Percentiles rank a stretch among this genome's conserved stretches.
phyloP scores from a whole-genome alignment of 1,139 yeast genomes.

The Insectozyma bohioensis region DNA sequence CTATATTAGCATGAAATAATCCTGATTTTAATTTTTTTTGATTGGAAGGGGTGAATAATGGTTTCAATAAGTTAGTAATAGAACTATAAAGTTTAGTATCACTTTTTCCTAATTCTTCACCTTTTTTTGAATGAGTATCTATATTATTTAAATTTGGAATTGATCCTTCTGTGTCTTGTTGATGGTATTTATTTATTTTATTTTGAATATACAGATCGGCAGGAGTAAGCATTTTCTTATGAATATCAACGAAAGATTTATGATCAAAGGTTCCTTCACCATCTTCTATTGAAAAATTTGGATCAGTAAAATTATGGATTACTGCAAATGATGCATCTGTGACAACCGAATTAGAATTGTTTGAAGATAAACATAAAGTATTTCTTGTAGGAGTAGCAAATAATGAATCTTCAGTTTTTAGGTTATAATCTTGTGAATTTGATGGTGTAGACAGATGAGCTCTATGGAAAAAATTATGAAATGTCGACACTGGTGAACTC shows the following conservation, averaged over 20 bases:
- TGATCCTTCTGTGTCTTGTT: conserved; percentile 24
- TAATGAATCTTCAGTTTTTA: conserved; percentile 10
- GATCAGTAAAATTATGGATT: conserved; percentile 40
- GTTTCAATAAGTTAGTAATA: conserved; percentile 13
- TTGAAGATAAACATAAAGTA: conserved; percentile 38
- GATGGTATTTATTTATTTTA: conserved; percentile 20
- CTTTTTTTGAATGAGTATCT: background rate
- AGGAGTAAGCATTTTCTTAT: conserved; percentile 38
- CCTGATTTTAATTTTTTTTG: conserved; percentile 16
- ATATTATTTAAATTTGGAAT: too few species aligned
- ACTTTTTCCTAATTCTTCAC: conserved; percentile 3
- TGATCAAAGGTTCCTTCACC: conserved; percentile 24
- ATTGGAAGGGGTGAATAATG: conserved; percentile 17
- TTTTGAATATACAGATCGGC: conserved; percentile 40
- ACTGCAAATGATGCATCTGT: conserved; percentile 35
- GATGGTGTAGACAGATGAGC: conserved; percentile 17
- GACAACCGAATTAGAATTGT: conserved; percentile 41
- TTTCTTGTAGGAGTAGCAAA: conserved; percentile 18
- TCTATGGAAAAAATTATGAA: conserved; percentile 39
- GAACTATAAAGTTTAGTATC: conserved; percentile 6
- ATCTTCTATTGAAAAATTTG: conserved; percentile 29
- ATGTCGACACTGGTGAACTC: conserved; percentile 36
- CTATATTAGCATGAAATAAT: conserved; percentile 21
- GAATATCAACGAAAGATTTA: conserved; percentile 31
- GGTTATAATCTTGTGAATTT: conserved; percentile 13